Evolutionary conservation across 257 asterid genomes (phyloP), one percentile per base, ranked within the genome.

Genomic region (Solanum chmielewskii): DNA sequence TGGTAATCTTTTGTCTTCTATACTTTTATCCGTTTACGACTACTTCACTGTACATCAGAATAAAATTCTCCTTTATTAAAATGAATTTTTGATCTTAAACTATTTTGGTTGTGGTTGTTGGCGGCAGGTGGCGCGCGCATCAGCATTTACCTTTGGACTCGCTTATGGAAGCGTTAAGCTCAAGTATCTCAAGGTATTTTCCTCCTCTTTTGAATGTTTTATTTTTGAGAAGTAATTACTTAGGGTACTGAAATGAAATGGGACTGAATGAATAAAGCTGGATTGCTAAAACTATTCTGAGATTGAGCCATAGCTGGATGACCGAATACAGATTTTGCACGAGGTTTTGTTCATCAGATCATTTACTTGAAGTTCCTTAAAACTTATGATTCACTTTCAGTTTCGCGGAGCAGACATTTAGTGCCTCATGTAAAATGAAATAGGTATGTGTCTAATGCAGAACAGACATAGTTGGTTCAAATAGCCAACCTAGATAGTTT

Each of bases 101-200:
- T 86, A 18, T 70, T 47, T 85, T 12, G 9, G 47, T 64, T 47
- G n/a, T 41, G 2, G n/a, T 18, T 29, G 18, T 70, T 29, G 70
- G 33, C 21, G 60, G 83, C 66, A 83, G 88, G 68, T 85, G 23
- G 92, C 93, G 35, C 94, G 93, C 73, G 93, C 85, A 39, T 91
- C 92, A 41, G 91, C 91, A 6, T 86, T 92, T 76, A 86, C 93
- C 0, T 75, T 86, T 33, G 94, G 94, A 41, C 88, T 82, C 27
- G 90, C 84, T 16, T 91, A 91, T 21, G 94, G 93, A 20, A 90
- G 44, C 88, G 25, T 92, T 56, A 92, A 92, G 90, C 91, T 92
- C 66, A 92, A 91, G 89, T 87, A 86, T 89, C 91, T 92, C 35
- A 86, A 82, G 92, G 94, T 91, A 91, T 33, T 45, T 59, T 71